A percentile compares a stretch with the other conserved stretches of the same genome.
Evolutionary conservation across 31 red algal species (phyloP).

Genomic region (Endocladia muricata): DNA sequence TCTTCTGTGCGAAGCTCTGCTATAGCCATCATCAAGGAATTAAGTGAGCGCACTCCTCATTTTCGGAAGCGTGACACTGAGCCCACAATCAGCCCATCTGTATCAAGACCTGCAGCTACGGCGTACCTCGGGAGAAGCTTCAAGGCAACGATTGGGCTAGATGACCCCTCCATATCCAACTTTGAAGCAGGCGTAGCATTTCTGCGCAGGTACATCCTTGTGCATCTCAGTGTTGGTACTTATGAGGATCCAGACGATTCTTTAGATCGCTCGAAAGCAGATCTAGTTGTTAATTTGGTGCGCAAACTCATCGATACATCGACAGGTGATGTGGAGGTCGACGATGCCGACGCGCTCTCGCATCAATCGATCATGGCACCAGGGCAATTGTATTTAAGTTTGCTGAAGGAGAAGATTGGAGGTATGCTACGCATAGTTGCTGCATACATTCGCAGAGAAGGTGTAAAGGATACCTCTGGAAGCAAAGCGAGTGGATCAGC

Average conservation of each 20-base stretch:
- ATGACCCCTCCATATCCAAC: slow-evolving; percentile 44
- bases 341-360: slow-evolving; percentile 79
- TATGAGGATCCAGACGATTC: slow-evolving; percentile 46
- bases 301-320: slow-evolving; percentile 75
- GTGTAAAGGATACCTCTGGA: not conserved
- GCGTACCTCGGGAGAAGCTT: slow-evolving; percentile 73
- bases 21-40: slow-evolving; percentile 78
- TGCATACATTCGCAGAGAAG: slow-evolving; percentile 23
- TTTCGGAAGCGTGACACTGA: slow-evolving; percentile 46
- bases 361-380: slow-evolving; percentile 90
- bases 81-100: slow-evolving; percentile 16
- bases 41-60: slow-evolving; percentile 38
- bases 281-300: slow-evolving; percentile 60
- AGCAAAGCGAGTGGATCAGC: not conserved
- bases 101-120: slow-evolving; percentile 41
- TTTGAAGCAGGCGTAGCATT: slow-evolving; percentile 60
- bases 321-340: slow-evolving; percentile 50
- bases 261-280: slow-evolving; percentile 58
- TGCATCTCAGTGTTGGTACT: slow-evolving; percentile 74
- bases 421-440: slow-evolving; percentile 37
- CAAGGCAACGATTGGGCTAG: slow-evolving; percentile 38
- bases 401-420: slow-evolving; percentile 87
- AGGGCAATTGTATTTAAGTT: slow-evolving; percentile 81
- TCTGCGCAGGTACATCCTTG: slow-evolving; percentile 76
- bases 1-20: slow-evolving; percentile 51